Base-by-base conservation (phyloP, 1,284 basidiomycete species). In the Puccinia polysora region DNA sequence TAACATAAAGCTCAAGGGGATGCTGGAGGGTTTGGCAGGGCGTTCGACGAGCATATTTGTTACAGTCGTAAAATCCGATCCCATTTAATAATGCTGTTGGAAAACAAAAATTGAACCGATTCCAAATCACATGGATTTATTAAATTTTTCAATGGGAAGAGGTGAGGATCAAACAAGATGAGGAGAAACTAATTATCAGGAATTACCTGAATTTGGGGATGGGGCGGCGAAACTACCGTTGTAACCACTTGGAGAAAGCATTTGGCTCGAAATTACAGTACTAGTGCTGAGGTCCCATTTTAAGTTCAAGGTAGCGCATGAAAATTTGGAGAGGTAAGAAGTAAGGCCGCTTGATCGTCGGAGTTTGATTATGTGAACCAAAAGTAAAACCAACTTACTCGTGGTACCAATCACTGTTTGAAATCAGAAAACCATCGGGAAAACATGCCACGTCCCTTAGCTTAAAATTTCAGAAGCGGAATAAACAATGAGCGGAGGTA, bases 181-280 rank as follows among this genome's bases (percentile, higher is more conserved):
- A n/a, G n/a, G n/a, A n/a, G n/a, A n/a, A n/a, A n/a, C n/a, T n/a
- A n/a, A n/a, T n/a, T n/a, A n/a, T n/a, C n/a, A n/a, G n/a, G 20
- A 30, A 1, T 68, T 58, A 68, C 83, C 84, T 0, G 82, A 80
- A 65, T 84, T 78, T 0, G 83, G 80, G 0, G 78, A 78, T 1
- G 78, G 77, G 6, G 78, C 77, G 2, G 77, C 78, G 47, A 75
- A 73, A 30, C 76, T 67, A 7, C 76, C 78, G 25, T 77, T 76
- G 68, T 78, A 78, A 20, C 74, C 74, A 6, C 34, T 32, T 10
- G 73, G 67, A 7, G 65, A 73, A 2, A 75, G 75, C 2, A 77
- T 67, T 45, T 30, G 10, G 34, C 53, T 34, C 15, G 23, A 5
- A 4, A 45, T 34, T 10, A 23, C 28, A 20, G 65, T 68, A 25